Evolutionary conservation across 257 asterid species (phyloP).

Genomic region (Przewalskia tangutica): DNA sequence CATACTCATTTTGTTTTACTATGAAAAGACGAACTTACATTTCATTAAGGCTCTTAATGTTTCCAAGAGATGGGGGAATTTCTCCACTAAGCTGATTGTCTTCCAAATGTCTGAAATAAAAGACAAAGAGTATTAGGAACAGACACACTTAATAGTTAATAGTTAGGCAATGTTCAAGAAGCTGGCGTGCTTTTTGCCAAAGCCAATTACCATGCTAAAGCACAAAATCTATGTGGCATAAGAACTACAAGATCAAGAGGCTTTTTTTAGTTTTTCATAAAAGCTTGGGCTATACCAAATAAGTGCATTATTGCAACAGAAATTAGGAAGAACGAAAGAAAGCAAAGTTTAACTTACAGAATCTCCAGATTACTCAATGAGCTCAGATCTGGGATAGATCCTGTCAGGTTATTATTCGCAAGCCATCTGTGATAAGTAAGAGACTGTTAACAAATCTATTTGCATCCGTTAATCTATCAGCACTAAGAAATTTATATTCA

Average conservation of each 20-base stretch:
- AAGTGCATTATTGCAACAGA: neutral
- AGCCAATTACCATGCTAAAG: neutral
- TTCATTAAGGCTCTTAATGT: conserved; percentile 35
- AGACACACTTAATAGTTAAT: neutral
- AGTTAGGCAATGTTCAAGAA: neutral
- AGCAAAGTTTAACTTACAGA: conserved; percentile 48
- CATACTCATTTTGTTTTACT: neutral
- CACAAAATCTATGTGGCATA: neutral
- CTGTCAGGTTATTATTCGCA: conserved; percentile 65
- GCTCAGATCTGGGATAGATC: conserved; percentile 69
- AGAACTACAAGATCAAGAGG: neutral
- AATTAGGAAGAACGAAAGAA: neutral
- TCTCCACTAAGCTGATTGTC: conserved; percentile 58
- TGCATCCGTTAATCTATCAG: neutral
- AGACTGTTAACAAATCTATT: conserved; percentile 9
- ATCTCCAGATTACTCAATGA: conserved; percentile 46
- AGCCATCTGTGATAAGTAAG: conserved; percentile 45
- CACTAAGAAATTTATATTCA: conserved; percentile 1
- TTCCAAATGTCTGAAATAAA: conserved; percentile 63
- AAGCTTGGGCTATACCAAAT: neutral
- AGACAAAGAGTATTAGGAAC: conserved; percentile 1
- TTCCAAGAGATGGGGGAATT: conserved; percentile 60
- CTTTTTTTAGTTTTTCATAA: neutral
- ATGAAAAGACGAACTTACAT: conserved; percentile 46
- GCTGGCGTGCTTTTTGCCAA: neutral